Percentiles rank a stretch among this genome's conserved stretches.
These are phyloP conservation scores for Calonectria honghensis DNA, from an alignment of 2,329 filamentous ascomycete genomes.

Conservation along the genomic window DNA sequence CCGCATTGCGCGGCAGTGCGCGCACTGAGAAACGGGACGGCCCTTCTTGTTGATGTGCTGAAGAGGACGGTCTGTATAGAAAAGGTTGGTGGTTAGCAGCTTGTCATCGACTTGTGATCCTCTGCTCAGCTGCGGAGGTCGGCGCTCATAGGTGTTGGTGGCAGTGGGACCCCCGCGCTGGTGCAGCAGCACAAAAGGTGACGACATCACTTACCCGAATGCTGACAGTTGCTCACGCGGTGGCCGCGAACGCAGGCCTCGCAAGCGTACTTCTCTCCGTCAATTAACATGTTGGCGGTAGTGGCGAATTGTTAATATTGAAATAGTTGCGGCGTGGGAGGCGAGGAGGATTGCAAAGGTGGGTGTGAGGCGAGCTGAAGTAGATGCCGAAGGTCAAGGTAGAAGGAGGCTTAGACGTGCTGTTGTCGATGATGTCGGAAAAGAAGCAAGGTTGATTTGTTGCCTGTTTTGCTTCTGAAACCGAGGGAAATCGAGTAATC, in stretches of 20 bases:
- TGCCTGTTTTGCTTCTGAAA: slow-evolving; percentile 40
- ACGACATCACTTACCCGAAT: slow-evolving; percentile 82
- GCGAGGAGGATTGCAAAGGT: slow-evolving; percentile 21
- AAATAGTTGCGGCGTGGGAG: slow-evolving; percentile 37
- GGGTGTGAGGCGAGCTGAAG: slow-evolving; percentile 19
- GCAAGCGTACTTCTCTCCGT: slow-evolving; percentile 98
- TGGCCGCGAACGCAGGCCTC: slow-evolving; percentile 98
- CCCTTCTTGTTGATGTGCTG: slow-evolving; percentile 98
- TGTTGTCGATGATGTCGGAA: slow-evolving; percentile 35
- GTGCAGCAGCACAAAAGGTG: slow-evolving; percentile 33
- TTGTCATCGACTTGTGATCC: slow-evolving; percentile 28
- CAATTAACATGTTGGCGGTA: slow-evolving; percentile 80
- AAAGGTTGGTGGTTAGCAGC: slow-evolving; percentile 49
- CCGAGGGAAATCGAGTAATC: slow-evolving; percentile 42
- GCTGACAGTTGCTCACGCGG: slow-evolving; percentile 98
- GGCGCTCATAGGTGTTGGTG: not conserved
- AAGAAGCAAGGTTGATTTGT: slow-evolving; percentile 38
- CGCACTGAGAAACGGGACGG: slow-evolving; percentile 96
- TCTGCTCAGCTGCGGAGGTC: not conserved
- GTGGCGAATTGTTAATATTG: slow-evolving; percentile 37
- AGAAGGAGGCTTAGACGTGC: slow-evolving; percentile 18
- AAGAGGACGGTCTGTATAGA: slow-evolving; percentile 84
- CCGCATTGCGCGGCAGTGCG: slow-evolving; percentile 95
- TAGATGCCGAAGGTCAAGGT: not conserved
- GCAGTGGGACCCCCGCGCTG: slow-evolving; percentile 14